Percentiles rank a stretch among this genome's conserved stretches.
phyloP scores from a whole-genome alignment of 202 grass and related monocot species.

The Zizania palustris region DNA sequence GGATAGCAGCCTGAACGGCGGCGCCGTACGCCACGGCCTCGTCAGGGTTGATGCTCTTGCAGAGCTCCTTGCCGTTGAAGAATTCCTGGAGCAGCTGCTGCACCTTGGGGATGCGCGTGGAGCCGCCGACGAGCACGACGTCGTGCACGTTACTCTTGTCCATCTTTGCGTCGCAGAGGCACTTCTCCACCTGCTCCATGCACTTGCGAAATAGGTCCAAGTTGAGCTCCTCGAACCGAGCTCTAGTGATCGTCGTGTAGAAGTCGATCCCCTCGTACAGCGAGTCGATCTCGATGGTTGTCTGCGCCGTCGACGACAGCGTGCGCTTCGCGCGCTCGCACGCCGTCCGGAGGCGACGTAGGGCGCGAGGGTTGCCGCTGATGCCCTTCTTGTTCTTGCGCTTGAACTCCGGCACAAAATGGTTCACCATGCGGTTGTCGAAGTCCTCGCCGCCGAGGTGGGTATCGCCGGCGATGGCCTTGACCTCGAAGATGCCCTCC shows the following conservation, averaged over 20 bases:
- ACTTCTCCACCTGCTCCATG: conserved; percentile 97
- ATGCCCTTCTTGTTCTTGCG: conserved; percentile 92
- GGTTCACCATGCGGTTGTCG: conserved; percentile 97
- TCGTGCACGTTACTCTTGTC: conserved; percentile 87
- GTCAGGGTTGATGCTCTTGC: conserved; percentile 96
- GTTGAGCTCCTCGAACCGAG: conserved; percentile 82
- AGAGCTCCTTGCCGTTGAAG: conserved; percentile 94
- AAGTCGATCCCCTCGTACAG: conserved; percentile 85
- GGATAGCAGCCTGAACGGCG: conserved; percentile 77
- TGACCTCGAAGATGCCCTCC: conserved; percentile 94
- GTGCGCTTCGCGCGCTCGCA: conserved; percentile 86
- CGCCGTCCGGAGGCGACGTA: conserved; percentile 67
- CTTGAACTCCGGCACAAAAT: conserved; percentile 91
- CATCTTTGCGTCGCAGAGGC: conserved; percentile 86
- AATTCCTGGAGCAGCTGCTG: conserved; percentile 94
- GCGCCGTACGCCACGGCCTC: conserved; percentile 87
- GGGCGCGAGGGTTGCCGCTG: conserved; percentile 70
- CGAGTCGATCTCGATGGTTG: conserved; percentile 92
- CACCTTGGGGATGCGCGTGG: conserved; percentile 85
- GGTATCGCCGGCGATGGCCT: conserved; percentile 82
- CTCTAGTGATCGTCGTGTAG: conserved; percentile 85
- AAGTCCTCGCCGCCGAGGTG: conserved; percentile 91
- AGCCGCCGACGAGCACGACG: conserved; percentile 88
- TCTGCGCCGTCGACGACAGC: conserved; percentile 81
- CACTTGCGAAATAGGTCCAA: conserved; percentile 92